These are phyloP conservation scores for Fusarium austroafricanum DNA, from an alignment of 2,329 filamentous ascomycete species.

Conservation along the genomic window DNA sequence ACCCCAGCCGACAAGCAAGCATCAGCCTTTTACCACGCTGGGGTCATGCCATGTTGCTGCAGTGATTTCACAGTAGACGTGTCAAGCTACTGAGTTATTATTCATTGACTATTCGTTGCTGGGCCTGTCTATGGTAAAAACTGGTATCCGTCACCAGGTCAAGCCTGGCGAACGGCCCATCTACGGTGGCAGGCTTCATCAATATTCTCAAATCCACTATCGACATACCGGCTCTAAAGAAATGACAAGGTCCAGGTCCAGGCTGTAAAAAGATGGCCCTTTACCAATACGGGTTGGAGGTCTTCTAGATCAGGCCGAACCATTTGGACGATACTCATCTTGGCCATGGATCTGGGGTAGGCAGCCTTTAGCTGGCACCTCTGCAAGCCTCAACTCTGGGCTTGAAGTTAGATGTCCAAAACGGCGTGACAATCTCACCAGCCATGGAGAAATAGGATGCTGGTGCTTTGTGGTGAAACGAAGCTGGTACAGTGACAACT, in stretches of 20 bases:
- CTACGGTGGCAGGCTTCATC: constrained; percentile 12
- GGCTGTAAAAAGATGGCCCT: constrained; percentile 24
- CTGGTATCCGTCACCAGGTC: constrained; percentile 25
- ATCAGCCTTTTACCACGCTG: constrained; percentile 14
- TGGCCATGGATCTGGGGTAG: constrained; percentile 36
- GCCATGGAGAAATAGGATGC: background rate
- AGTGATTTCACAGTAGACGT: constrained; percentile 27
- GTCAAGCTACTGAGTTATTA: constrained; percentile 24
- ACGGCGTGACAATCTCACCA: constrained; percentile 18
- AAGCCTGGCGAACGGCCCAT: constrained; percentile 31
- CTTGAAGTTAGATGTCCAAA: constrained; percentile 21
- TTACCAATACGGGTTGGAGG: constrained; percentile 18
- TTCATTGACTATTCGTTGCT: constrained; percentile 29
- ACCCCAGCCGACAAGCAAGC: constrained; percentile 24
- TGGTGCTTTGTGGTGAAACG: constrained; percentile 4
- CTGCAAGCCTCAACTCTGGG: constrained; percentile 27
- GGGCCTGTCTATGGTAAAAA: constrained; percentile 23
- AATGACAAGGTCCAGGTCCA: constrained; percentile 14
- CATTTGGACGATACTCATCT: constrained; percentile 11
- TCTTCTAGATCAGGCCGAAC: constrained; percentile 29
- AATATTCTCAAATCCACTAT: constrained; percentile 24
- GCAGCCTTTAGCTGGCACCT: constrained; percentile 15
- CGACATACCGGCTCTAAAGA: constrained; percentile 17
- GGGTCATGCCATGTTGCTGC: constrained; percentile 43
- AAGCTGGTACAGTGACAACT: background rate